A percentile compares a stretch with the other conserved stretches of the same genome.
phyloP scores from a whole-genome alignment of 192 early-diverging fungal genomes.

The Jimgerdemannia flammicorona region DNA sequence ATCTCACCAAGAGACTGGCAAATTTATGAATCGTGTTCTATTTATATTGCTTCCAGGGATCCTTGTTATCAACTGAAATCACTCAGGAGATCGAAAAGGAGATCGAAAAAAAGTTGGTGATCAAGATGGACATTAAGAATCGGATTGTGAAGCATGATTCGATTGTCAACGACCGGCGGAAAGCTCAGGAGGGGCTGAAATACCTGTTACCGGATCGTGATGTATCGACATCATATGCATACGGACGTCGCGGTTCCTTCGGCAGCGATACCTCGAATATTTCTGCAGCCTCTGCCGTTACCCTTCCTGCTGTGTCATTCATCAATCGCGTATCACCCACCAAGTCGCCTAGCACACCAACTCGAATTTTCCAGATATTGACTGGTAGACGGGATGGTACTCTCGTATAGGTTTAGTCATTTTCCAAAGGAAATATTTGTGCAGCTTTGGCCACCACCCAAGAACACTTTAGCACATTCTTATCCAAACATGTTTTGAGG shows the following conservation, averaged over 20 bases:
- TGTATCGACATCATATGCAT: neutral
- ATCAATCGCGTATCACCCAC: neutral
- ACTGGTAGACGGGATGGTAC: neutral
- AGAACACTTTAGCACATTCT: too few relatives aligned
- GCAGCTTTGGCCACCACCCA: too few relatives aligned
- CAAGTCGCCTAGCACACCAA: neutral
- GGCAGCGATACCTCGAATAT: neutral
- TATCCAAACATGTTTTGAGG: too few relatives aligned
- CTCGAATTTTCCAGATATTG: neutral
- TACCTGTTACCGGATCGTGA: slow-evolving; percentile 37
- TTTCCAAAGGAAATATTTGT: too few relatives aligned
- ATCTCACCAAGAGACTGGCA: too few relatives aligned
- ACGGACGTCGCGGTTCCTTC: neutral
- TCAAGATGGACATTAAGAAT: slow-evolving; percentile 32
- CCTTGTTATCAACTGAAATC: slow-evolving; percentile 41
- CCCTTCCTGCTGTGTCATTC: neutral
- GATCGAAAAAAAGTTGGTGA: slow-evolving; percentile 32
- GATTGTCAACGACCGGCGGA: slow-evolving; percentile 17
- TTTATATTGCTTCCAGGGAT: slow-evolving; percentile 8
- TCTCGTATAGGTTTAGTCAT: neutral
- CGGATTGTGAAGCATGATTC: slow-evolving; percentile 30
- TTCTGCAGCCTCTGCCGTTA: neutral
- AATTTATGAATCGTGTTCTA: too few relatives aligned
- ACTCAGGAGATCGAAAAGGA: slow-evolving; percentile 42
- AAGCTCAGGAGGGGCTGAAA: slow-evolving; percentile 37